phyloP scores from a whole-genome alignment of 2,329 filamentous ascomycete genomes.

The Paracoccidioides lutzii region DNA sequence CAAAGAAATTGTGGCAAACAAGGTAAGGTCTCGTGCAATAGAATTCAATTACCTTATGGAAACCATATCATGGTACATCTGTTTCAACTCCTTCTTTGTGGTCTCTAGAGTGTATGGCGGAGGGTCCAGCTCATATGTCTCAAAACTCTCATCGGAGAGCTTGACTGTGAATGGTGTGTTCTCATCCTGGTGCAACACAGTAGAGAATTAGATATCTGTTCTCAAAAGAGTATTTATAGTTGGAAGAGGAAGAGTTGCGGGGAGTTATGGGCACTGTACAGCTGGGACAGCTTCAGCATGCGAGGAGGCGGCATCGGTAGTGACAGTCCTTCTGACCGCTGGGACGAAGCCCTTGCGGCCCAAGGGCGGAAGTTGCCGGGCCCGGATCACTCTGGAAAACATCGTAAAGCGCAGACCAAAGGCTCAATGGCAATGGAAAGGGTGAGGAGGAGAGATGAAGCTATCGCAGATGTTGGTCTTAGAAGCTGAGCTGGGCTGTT shows the following conservation, averaged over 20 bases:
- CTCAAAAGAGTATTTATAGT: too few relatives aligned
- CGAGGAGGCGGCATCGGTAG: constrained; percentile 85
- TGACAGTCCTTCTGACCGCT: constrained; percentile 60
- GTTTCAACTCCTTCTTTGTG: constrained; percentile 95
- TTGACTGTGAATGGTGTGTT: constrained; percentile 85
- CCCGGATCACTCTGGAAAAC: constrained; percentile 59
- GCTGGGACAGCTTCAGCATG: constrained; percentile 70
- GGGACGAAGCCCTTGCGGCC: constrained; percentile 35
- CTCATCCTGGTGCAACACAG: constrained; percentile 53
- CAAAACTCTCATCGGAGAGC: constrained; percentile 96
- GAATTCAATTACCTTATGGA: constrained; percentile 58
- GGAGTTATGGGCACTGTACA: constrained; percentile 33
- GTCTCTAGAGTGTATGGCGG: constrained; percentile 83
- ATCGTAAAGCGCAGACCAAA: constrained; percentile 35
- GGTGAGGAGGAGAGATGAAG: neutral
- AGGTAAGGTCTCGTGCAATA: neutral
- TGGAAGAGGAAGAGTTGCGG: neutral
- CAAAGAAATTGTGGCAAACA: neutral
- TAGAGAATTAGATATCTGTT: constrained; percentile 3
- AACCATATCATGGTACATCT: constrained; percentile 99
- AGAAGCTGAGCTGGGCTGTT: too few relatives aligned
- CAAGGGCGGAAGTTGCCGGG: constrained; percentile 48
- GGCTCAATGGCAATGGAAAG: constrained; percentile 5
- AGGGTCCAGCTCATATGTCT: constrained; percentile 97
- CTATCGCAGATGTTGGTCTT: too few relatives aligned